A percentile compares a stretch with the other conserved stretches of the same genome.
These are phyloP conservation scores for Fusarium sp. DNA, from an alignment of 2,329 filamentous ascomycete genomes.

Conservation along the genomic window DNA sequence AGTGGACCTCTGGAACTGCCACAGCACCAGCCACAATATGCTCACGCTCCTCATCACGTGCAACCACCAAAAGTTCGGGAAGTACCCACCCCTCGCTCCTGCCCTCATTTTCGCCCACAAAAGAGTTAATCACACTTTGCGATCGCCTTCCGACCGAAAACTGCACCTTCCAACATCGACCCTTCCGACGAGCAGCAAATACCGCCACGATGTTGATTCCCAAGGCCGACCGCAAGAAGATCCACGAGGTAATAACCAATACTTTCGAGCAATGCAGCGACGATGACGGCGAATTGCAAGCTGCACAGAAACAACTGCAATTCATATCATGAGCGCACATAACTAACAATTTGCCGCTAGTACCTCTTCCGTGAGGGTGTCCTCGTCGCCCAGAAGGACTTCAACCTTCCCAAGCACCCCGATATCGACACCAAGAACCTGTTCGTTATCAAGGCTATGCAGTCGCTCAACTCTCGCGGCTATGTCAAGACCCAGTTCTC, in stretches of 20 bases:
- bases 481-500: constrained; percentile 99
- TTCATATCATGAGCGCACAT: constrained; percentile 10
- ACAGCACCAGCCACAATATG: constrained; percentile 35
- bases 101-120: constrained; percentile 57
- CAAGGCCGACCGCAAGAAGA: constrained; percentile 99
- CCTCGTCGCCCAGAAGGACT: constrained; percentile 99
- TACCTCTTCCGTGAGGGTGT: constrained; percentile 96
- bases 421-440: constrained; percentile 99
- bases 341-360: constrained; percentile 57
- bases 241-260: constrained; percentile 76
- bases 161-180: constrained; percentile 64
- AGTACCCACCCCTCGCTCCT: constrained; percentile 49
- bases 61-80: constrained; percentile 41
- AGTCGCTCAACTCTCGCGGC: constrained; percentile 97
- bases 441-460: constrained; percentile 98
- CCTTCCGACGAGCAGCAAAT: constrained; percentile 53
- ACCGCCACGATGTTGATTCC: constrained; percentile 92
- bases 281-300: constrained; percentile 28
- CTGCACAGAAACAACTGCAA: constrained; percentile 31
- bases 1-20: constrained; percentile 12
- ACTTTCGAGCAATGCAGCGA: constrained; percentile 16
- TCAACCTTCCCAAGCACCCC: constrained; percentile 95
- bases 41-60: constrained; percentile 50
- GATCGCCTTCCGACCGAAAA: constrained; percentile 51
- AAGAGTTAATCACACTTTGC: constrained; percentile 56